Conservation (phyloP, 1,139 yeast genomes). For the Zygoascus hellenicus region DNA sequence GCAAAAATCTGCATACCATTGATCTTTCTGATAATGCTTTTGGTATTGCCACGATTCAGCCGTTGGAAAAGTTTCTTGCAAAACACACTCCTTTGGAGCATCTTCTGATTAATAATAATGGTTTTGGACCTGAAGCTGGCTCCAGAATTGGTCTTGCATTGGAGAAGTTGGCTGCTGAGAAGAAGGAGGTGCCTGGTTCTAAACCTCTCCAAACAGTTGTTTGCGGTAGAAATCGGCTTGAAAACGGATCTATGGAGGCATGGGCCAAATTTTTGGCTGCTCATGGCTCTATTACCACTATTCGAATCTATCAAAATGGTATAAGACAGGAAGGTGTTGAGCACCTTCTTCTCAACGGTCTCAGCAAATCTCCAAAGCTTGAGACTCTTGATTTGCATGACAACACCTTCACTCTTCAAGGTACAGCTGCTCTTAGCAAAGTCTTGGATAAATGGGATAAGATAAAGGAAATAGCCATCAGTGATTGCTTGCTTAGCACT, state of each 20-base stretch:
- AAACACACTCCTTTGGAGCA: conserved; percentile 78
- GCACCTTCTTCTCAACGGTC: conserved; percentile 66
- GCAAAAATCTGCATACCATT: conserved; percentile 62
- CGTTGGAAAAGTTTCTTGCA: conserved; percentile 70
- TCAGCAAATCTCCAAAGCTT: conserved; percentile 54
- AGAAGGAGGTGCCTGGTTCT: conserved; percentile 40
- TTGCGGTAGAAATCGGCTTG: conserved; percentile 95
- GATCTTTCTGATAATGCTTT: conserved; percentile 93
- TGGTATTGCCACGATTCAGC: conserved; percentile 91
- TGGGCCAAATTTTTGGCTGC: conserved; percentile 67
- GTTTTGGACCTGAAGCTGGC: conserved; percentile 98
- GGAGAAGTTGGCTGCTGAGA: conserved; percentile 62
- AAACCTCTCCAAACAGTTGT: conserved; percentile 64
- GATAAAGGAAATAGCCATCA: conserved; percentile 73
- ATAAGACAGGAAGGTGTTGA: conserved; percentile 90
- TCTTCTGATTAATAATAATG: conserved; percentile 84
- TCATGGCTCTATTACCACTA: conserved; percentile 65
- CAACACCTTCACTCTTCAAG: conserved; percentile 82
- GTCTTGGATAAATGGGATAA: conserved; percentile 50
- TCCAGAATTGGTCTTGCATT: conserved; percentile 85
- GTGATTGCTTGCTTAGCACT: conserved; percentile 81
- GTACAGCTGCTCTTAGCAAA: conserved; percentile 68
- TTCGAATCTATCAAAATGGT: conserved; percentile 89
- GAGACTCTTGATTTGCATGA: conserved; percentile 84
- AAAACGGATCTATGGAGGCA: conserved; percentile 74